Evolutionary conservation across 768 basidiomycete genomes (phyloP).

Genomic region (Phlebiopsis gigantea): DNA sequence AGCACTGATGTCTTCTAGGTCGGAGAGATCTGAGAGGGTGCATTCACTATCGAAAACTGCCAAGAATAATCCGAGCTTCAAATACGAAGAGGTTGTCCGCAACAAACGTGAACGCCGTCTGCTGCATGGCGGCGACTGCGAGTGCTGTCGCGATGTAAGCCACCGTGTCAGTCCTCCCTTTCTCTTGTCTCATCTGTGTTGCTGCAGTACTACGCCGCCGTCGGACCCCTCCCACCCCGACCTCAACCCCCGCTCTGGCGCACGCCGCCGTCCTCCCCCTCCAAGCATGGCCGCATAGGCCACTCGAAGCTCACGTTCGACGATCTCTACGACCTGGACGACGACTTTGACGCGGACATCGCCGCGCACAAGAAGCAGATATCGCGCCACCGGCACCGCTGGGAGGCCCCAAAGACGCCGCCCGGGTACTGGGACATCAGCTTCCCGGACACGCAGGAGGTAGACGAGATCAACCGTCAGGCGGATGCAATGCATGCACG

Average conservation of each 20-base stretch:
- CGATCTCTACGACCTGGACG: not conserved
- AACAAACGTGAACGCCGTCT: slow-evolving; percentile 53
- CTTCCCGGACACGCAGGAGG: slow-evolving; percentile 84
- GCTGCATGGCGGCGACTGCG: slow-evolving; percentile 76
- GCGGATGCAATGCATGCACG: slow-evolving; percentile 68
- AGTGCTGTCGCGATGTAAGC: slow-evolving; percentile 72
- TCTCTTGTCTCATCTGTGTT: not conserved
- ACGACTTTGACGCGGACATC: slow-evolving; percentile 13
- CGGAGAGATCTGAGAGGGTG: not conserved
- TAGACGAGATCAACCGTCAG: slow-evolving; percentile 63
- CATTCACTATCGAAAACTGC: not conserved
- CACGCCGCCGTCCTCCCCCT: slow-evolving; percentile 34
- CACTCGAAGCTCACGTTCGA: not conserved
- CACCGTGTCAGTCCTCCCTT: not conserved
- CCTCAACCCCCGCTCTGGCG: slow-evolving; percentile 72
- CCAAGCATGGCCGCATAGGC: slow-evolving; percentile 7
- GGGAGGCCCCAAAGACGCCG: slow-evolving; percentile 69
- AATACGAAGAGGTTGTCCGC: slow-evolving; percentile 76
- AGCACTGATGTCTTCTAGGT: not conserved
- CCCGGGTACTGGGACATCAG: slow-evolving; percentile 89
- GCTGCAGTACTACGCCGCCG: slow-evolving; percentile 68
- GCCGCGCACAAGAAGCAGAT: slow-evolving; percentile 62
- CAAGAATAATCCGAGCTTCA: slow-evolving; percentile 56
- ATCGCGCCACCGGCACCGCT: slow-evolving; percentile 68
- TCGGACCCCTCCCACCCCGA: slow-evolving; percentile 65